Evolutionary conservation across 108 stramenopile genomes (phyloP).

Genomic region (Cyclotella baltica): DNA sequence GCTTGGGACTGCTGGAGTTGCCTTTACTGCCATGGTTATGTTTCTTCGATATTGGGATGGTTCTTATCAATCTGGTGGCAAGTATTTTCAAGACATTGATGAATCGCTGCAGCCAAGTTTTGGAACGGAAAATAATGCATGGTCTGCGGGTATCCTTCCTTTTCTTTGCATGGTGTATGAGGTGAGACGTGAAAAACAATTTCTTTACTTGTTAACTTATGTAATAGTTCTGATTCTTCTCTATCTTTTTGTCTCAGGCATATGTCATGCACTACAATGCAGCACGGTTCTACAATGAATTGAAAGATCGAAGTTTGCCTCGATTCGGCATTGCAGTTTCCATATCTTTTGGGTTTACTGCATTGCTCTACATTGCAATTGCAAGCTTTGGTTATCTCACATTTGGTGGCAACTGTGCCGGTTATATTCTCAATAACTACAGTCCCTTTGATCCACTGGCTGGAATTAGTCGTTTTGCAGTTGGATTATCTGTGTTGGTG

Average conservation of each 20-base stretch:
- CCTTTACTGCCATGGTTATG: not conserved
- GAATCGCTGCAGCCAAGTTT: not conserved
- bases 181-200: not conserved
- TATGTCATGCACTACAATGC: conserved; percentile 8
- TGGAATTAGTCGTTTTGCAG: not conserved
- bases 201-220: not conserved
- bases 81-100: conserved; percentile 3
- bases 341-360: not conserved
- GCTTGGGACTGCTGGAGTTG: conserved; percentile 6
- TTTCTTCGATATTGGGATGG: not conserved
- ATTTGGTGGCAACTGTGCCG: not conserved
- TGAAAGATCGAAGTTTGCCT: conserved; percentile 8
- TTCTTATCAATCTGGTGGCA: conserved; percentile 2
- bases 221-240: not conserved
- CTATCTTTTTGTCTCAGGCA: not conserved
- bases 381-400: conserved; percentile 5
- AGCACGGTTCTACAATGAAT: not conserved
- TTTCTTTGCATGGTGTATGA: not conserved
- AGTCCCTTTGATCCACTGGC: conserved; percentile 4
- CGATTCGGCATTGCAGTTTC: not conserved
- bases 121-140: conserved; percentile 3
- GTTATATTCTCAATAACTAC: conserved; percentile 5
- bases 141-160: not conserved
- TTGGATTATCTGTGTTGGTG: conserved; percentile 11
- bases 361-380: conserved; percentile 3